Evolutionary conservation across 495 filamentous ascomycete species (phyloP).

Genomic region (Achaetomiella virescens): DNA sequence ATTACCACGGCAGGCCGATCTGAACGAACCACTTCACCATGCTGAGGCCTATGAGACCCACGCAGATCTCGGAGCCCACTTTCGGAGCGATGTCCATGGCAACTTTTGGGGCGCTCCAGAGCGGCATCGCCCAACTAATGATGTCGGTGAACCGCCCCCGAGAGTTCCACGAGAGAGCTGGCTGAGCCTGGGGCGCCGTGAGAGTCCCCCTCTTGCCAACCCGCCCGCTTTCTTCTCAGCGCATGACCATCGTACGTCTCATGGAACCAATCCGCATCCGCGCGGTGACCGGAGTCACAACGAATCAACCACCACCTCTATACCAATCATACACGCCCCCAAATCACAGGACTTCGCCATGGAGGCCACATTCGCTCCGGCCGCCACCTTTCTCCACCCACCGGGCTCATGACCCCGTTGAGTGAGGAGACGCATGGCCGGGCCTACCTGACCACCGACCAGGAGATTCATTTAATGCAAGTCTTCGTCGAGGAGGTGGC

Average conservation of each 20-base stretch:
- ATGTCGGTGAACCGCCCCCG: too few species aligned
- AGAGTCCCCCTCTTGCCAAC: neutral
- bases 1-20: conserved; percentile 24
- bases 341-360: conserved; percentile 7
- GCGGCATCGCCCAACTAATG: neutral
- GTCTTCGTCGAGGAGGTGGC: conserved; percentile 88
- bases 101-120: neutral
- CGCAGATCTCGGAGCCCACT: neutral
- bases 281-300: conserved; percentile 25
- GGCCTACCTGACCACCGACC: conserved; percentile 58
- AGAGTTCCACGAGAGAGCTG: too few species aligned
- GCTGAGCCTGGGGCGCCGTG: neutral
- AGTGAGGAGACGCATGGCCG: conserved; percentile 38
- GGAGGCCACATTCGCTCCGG: conserved; percentile 14
- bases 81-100: neutral
- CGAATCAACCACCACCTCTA: conserved; percentile 25
- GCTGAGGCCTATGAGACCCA: neutral
- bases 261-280: conserved; percentile 23
- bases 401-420: conserved; percentile 45
- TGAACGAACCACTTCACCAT: neutral
- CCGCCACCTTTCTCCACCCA: conserved; percentile 21
- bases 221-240: conserved; percentile 4
- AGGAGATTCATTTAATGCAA: conserved; percentile 81
- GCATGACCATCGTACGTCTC: conserved; percentile 23
- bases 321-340: conserved; percentile 22